These are phyloP conservation scores for Globisporangium iwayamae DNA, from an alignment of 352 stramenopile genomes.

Conservation along the genomic window DNA sequence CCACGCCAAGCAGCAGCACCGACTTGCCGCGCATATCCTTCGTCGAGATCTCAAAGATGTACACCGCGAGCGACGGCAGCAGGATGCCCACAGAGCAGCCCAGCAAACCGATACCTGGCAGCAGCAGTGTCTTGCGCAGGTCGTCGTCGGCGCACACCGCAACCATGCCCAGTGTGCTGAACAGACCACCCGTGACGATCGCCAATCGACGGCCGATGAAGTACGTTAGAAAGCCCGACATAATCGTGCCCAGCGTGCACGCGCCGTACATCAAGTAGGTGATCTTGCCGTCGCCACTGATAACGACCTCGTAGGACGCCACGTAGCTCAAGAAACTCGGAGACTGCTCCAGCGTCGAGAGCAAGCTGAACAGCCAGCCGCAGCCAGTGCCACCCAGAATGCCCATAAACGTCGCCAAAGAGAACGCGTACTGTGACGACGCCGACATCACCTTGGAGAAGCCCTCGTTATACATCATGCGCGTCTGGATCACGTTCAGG, in stretches of 20 bases:
- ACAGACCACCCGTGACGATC: conserved; percentile 57
- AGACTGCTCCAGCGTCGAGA: conserved; percentile 61
- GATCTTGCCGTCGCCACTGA: conserved; percentile 50
- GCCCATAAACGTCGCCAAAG: conserved; percentile 61
- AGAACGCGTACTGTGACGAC: conserved; percentile 78
- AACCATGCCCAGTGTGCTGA: conserved; percentile 67
- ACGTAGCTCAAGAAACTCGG: conserved; percentile 69
- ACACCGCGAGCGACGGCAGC: conserved; percentile 63
- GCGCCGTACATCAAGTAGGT: conserved; percentile 57
- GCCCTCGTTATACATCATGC: conserved; percentile 87
- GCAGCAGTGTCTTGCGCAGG: conserved; percentile 38
- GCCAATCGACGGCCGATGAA: conserved; percentile 61
- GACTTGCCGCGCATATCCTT: conserved; percentile 73
- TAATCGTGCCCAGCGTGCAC: conserved; percentile 44
- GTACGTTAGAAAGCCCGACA: conserved; percentile 48
- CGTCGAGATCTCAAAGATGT: conserved; percentile 82
- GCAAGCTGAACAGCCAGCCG: conserved; percentile 65
- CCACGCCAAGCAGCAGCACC: conserved; percentile 58
- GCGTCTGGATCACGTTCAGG: conserved; percentile 76
- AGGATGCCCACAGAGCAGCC: conserved; percentile 56
- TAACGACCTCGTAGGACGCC: conserved; percentile 47
- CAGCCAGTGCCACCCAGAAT: conserved; percentile 54
- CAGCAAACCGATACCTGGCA: conserved; percentile 61
- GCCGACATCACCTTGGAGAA: conserved; percentile 80
- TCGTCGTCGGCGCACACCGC: conserved; percentile 51